Percentiles rank a stretch among this genome's conserved stretches.
phyloP scores from a whole-genome alignment of 345 rosid species.

The Xanthoceras sorbifolium region DNA sequence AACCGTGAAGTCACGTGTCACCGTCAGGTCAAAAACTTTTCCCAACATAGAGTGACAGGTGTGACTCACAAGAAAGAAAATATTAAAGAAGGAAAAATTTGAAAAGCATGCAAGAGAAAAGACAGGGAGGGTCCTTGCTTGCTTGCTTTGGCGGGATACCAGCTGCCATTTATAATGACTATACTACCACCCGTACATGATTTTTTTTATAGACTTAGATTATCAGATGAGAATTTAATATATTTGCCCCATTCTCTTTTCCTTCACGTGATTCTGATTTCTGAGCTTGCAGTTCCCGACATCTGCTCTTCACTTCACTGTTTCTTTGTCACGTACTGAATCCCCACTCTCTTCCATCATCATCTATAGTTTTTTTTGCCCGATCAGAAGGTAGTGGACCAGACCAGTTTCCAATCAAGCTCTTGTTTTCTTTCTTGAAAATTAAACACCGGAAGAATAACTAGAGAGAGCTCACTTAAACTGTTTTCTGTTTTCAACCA shows the following conservation, averaged over 20 bases:
- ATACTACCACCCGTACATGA: constrained; percentile 4
- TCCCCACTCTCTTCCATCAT: constrained; percentile 22
- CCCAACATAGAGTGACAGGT: neutral
- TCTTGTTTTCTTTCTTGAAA: too few relatives aligned
- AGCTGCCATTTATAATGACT: constrained; percentile 2
- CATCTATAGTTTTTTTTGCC: neutral
- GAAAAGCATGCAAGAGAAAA: neutral
- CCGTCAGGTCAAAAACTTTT: constrained; percentile 15
- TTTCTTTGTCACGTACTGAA: constrained; percentile 41
- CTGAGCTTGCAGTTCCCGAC: constrained; percentile 52
- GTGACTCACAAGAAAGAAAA: constrained; percentile 4
- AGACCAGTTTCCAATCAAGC: neutral
- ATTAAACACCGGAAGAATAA: too few relatives aligned
- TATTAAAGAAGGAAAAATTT: neutral
- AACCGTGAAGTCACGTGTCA: constrained; percentile 32
- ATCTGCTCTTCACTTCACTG: constrained; percentile 39
- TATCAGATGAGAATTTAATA: neutral
- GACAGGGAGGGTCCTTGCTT: constrained; percentile 1
- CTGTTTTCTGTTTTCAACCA: constrained; percentile 21
- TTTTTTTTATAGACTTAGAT: neutral
- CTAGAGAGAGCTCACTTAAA: neutral
- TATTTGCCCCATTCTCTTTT: constrained; percentile 3
- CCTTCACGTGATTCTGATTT: constrained; percentile 77
- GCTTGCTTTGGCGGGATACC: neutral
- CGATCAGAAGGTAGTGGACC: constrained; percentile 12